Evolutionary conservation across 805 yeast species (phyloP).

Genomic region (Ogataea pilisensis): DNA sequence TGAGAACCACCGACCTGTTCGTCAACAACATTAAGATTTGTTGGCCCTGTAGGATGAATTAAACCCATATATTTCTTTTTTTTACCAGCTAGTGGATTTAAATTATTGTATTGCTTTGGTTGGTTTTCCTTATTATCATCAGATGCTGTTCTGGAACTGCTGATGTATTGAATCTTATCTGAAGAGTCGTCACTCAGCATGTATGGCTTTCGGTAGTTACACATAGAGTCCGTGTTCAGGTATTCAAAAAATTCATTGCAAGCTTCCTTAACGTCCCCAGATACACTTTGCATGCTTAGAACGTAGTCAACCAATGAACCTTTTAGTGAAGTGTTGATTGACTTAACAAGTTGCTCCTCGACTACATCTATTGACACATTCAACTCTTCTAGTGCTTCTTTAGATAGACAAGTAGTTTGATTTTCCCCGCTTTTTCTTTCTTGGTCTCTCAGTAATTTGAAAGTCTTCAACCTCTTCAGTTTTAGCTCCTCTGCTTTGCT

Average conservation of each 20-base stretch:
- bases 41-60: slow-evolving; percentile 11
- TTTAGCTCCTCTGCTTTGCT: slow-evolving; percentile 39
- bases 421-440: slow-evolving; percentile 46
- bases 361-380: slow-evolving; percentile 48
- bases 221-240: slow-evolving; percentile 20
- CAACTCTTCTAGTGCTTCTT: slow-evolving; percentile 50
- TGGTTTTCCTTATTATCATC: slow-evolving; percentile 20
- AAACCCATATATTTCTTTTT: slow-evolving; percentile 15
- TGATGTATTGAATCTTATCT: slow-evolving; percentile 16
- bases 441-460: slow-evolving; percentile 36
- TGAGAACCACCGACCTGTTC: slow-evolving; percentile 5
- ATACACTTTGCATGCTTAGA: slow-evolving; percentile 28
- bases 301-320: slow-evolving; percentile 44
- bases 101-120: slow-evolving; percentile 6
- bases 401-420: slow-evolving; percentile 38
- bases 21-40: slow-evolving; percentile 9
- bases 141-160: slow-evolving; percentile 12
- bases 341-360: slow-evolving; percentile 45
- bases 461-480: slow-evolving; percentile 34
- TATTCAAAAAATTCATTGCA: slow-evolving; percentile 28
- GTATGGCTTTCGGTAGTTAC: slow-evolving; percentile 17
- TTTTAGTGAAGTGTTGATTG: slow-evolving; percentile 42
- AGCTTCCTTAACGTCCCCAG: slow-evolving; percentile 27
- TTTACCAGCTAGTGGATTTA: slow-evolving; percentile 10
- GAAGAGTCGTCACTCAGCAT: slow-evolving; percentile 13